Base-by-base conservation (phyloP, 1,139 yeast genomes). In the Yueomyces sp. region DNA sequence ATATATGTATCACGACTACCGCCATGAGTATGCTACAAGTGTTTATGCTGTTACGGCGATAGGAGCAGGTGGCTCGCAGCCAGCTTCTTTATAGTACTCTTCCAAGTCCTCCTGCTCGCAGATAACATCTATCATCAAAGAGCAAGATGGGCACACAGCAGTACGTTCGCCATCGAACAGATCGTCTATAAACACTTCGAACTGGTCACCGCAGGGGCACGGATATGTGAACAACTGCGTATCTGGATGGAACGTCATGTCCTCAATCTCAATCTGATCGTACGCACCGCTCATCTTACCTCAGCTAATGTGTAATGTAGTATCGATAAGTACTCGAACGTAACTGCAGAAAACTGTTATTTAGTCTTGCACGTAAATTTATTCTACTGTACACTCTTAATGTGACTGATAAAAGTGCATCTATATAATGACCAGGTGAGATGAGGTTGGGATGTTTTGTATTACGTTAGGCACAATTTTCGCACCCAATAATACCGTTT, bases 191-290 rank as follows among this genome's bases (percentile, higher is more conserved):
- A 77, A 70, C 38, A 91, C 83, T 59, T 93, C 95, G 64, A 91
- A 91, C 56, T 79, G 71, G 63, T 93, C 99, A 30, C 98, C 98
- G 64, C 98, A 91, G 0, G 99, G 99, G 68, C 98, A 91, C 4
- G 99, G 99, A 55, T 89, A 91, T 46, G 86, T 83, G 64, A 89
- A 86, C 38, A 86, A 65, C 62, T 81, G 87, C 9, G 84, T 78
- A 30, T 69, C 69, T 3, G 91, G 78, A 61, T 91, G 96, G 62
- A 76, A 91, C 4, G 89, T 81, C 77, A 91, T 87, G 62, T 91
- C 99, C 64, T 91, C 98, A 44, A 93, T 91, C 68, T 91, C 98
- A 47, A 91, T 80, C 61, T 91, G 95, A 62, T 91, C 98, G 64
- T 91, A 91, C 34, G 84, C 35, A 33, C 19, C 35, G n/a, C 35